Evolutionary conservation across 1,284 basidiomycete genomes (phyloP).

Genomic region (Xanthoconium separans): DNA sequence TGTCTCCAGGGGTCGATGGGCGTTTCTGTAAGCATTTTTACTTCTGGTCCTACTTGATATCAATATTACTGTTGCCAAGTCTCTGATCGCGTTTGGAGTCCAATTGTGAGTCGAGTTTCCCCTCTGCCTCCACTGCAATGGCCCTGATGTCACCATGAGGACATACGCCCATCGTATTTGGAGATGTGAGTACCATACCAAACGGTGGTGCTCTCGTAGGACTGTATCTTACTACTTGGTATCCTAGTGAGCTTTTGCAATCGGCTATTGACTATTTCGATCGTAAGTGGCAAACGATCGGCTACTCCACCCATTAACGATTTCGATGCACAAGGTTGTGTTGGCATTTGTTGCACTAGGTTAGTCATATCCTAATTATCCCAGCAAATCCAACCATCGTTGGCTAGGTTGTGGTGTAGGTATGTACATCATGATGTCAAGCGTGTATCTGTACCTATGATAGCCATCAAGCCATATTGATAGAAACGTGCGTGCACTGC

Average conservation of each 20-base stretch:
- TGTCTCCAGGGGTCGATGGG: slow-evolving; percentile 29
- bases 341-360: slow-evolving; percentile 31
- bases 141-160: slow-evolving; percentile 16
- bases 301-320: neutral
- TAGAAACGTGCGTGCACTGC: slow-evolving; percentile 23
- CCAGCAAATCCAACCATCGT: neutral
- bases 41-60: neutral
- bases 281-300: slow-evolving; percentile 23
- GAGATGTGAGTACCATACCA: slow-evolving; percentile 26
- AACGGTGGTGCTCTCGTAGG: neutral
- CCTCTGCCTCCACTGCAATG: neutral
- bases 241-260: slow-evolving; percentile 30
- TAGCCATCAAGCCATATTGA: slow-evolving; percentile 19
- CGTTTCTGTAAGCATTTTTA: slow-evolving; percentile 20
- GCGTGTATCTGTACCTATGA: slow-evolving; percentile 3
- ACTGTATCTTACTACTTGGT: slow-evolving; percentile 1
- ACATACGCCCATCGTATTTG: slow-evolving; percentile 34
- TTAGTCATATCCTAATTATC: slow-evolving; percentile 10
- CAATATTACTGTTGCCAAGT: slow-evolving; percentile 12
- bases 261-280: slow-evolving; percentile 24
- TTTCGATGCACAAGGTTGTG: slow-evolving; percentile 16
- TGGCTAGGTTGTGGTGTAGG: slow-evolving; percentile 27
- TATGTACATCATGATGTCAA: slow-evolving; percentile 9
- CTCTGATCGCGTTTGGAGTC: slow-evolving; percentile 31
- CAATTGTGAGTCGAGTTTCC: slow-evolving; percentile 25